Evolutionary conservation across 805 yeast species (phyloP), one percentile per base, ranked within the genome.

Genomic region (Teunomyces atbi): DNA sequence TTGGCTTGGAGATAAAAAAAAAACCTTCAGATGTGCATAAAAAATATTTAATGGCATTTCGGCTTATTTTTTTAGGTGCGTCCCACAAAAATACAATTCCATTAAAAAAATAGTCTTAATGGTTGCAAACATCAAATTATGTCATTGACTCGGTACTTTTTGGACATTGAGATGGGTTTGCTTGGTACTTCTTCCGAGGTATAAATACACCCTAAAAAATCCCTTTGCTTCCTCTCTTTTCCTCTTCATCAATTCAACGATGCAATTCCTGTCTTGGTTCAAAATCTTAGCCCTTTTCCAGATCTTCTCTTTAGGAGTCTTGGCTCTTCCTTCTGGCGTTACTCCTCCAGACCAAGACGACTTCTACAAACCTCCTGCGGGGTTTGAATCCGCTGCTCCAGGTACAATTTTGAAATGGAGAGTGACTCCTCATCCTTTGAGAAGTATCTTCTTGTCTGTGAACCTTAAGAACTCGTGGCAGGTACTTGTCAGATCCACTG

Each of bases 401-500:
- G 60, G 60, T 4, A 44, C 52, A 4, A 49, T 56, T 11, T 44
- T 56, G 21, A 42, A 37, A 12, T 38, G 33, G 19, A 49, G 60
- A 43, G 36, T 41, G n/a, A 42, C 42, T 19, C 45, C 45, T 35
- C 47, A 51, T 34, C 35, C 34, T 16, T 43, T 45, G 49, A 45
- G 56, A 23, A 46, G 42, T 46, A 43, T 44, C 23, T 37, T 15
- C 37, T 44, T 44, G 30, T 47, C 48, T 19, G 37, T 49, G 5
- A 34, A 51, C 15, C 44, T 53, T 4, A 42, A 50, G 35, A 54
- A 46, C 10, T 30, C 52, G 2, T 52, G 51, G 48, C 57, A 54
- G 32, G 19, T 52, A 19, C 34, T 52, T 19, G 52, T 50, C n/a
- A 44, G 54, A 15, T 45, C 53, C 2, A 41, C 37, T 5, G 69